Evolutionary conservation across 208 protist species (phyloP).

Genomic region (Angomonas deanei): DNA sequence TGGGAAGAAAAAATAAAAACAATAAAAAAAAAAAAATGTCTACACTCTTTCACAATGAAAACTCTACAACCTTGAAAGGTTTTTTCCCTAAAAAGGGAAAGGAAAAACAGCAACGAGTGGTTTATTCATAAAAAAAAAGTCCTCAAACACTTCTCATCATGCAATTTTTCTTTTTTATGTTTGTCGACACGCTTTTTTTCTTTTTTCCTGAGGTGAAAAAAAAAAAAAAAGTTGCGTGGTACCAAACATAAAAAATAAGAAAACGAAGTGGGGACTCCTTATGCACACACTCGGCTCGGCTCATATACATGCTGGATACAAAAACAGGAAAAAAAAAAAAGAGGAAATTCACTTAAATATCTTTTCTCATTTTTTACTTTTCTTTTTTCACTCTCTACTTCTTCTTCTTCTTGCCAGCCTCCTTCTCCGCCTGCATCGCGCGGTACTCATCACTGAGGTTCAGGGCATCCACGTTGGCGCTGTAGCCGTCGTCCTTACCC

Average conservation of each 20-base stretch:
- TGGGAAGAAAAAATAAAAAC: not conserved
- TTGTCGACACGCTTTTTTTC: not conserved
- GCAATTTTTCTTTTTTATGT: not conserved
- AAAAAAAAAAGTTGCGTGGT: conserved; percentile 8
- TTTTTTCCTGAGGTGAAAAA: not conserved
- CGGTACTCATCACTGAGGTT: conserved; percentile 53
- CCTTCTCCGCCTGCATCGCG: conserved; percentile 27
- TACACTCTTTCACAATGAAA: conserved; percentile 8
- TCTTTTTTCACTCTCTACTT: not conserved
- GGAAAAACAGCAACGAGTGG: too few species aligned
- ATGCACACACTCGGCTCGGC: not conserved
- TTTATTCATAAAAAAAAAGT: too few species aligned
- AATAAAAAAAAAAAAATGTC: conserved; percentile 8
- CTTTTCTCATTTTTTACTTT: too few species aligned
- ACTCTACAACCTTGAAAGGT: too few species aligned
- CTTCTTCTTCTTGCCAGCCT: not conserved
- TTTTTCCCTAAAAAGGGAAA: too few species aligned
- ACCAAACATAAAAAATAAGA: conserved; percentile 14
- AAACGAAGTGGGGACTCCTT: conserved; percentile 6
- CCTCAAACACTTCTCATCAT: not conserved
- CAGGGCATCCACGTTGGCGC: too few species aligned
- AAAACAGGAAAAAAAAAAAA: too few species aligned
- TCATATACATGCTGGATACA: too few species aligned
- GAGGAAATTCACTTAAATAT: not conserved
- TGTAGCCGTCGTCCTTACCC: conserved; percentile 73